Evolutionary conservation across 2,329 filamentous ascomycete genomes (phyloP).

Genomic region (Didymella glomerata): DNA sequence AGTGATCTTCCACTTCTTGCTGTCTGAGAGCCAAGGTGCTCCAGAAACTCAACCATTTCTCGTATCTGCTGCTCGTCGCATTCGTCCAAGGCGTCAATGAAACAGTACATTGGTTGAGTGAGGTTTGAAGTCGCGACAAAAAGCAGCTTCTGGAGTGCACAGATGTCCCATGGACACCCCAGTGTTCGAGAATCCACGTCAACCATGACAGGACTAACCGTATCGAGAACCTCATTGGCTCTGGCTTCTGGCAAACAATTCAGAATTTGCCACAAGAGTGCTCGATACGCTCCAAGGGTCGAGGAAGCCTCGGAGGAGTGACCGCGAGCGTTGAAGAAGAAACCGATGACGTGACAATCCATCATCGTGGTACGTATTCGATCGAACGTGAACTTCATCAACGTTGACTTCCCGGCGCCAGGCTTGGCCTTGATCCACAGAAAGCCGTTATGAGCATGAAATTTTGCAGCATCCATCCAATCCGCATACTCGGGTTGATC

Average conservation of each 20-base stretch:
- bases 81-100: conserved; percentile 60
- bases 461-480: no score
- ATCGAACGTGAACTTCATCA: conserved; percentile 49
- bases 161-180: no score
- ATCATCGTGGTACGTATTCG: conserved; percentile 23
- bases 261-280: conserved; percentile 39
- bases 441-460: no score
- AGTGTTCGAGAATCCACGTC: no score
- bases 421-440: no score
- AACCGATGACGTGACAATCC: conserved; percentile 20
- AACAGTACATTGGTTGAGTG: no score
- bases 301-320: conserved; percentile 32
- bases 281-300: conserved; percentile 36
- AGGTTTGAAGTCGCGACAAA: no score
- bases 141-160: conserved; percentile 2
- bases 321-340: conserved; percentile 43
- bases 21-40: conserved; percentile 22
- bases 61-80: conserved; percentile 55
- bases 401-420: conserved; percentile 25
- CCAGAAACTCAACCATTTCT: conserved; percentile 57
- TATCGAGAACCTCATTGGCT: no score
- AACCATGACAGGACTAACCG: no score
- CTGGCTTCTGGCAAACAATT: no score
- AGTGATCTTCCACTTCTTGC: neutral
- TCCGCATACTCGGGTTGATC: no score